Conservation (phyloP, 345 rosid species). For the Bretschneidera sinensis region DNA sequence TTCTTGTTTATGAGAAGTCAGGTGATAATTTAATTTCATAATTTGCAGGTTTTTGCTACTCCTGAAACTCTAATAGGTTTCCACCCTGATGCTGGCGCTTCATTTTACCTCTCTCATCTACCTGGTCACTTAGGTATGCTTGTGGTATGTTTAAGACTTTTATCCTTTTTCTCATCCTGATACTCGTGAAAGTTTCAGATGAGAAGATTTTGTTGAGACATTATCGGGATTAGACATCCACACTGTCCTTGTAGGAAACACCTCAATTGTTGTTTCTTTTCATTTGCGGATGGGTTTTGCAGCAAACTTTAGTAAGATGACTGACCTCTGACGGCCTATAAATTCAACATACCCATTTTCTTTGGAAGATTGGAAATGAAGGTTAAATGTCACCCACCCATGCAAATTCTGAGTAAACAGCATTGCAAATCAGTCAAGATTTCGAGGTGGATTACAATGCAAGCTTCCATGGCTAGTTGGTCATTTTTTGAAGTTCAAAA, state of each 20-base stretch:
- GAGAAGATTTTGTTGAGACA: not conserved
- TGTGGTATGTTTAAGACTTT: slow-evolving; percentile 12
- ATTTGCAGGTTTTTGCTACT: slow-evolving; percentile 80
- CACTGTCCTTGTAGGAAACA: not conserved
- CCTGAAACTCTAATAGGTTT: slow-evolving; percentile 93
- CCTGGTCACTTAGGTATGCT: slow-evolving; percentile 79
- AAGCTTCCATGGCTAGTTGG: not conserved
- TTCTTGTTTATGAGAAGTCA: slow-evolving; percentile 14
- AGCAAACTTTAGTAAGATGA: not conserved
- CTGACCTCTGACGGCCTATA: not conserved
- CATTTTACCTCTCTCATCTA: slow-evolving; percentile 78
- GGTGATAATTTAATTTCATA: slow-evolving; percentile 10
- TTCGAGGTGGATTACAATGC: not conserved
- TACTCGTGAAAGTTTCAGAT: not conserved
- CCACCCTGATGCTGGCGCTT: slow-evolving; percentile 98
- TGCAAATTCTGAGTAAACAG: no score
- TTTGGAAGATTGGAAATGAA: no score
- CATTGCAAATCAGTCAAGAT: not conserved
- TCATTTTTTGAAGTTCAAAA: not conserved
- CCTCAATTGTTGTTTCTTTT: not conserved
- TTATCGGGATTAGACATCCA: not conserved
- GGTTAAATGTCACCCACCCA: not conserved
- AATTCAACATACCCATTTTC: not conserved
- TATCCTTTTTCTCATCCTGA: not conserved
- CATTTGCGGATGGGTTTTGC: not conserved